Conservation (phyloP, 2,329 filamentous ascomycete genomes). For the Emergomyces orientalis region DNA sequence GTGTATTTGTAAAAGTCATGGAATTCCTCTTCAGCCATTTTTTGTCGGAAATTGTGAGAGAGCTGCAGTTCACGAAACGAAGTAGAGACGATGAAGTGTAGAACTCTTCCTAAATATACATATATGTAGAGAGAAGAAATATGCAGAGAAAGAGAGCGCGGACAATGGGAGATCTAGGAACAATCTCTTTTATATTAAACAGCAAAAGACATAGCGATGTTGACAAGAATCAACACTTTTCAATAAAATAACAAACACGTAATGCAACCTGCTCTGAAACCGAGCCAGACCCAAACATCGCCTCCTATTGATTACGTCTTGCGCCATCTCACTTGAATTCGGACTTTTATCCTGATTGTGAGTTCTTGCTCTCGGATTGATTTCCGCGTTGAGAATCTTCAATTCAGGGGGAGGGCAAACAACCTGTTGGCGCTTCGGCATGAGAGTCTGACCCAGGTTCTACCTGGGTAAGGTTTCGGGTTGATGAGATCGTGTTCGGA, state of each 20-base stretch:
- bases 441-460: too few species aligned
- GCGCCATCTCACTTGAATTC: neutral
- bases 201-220: neutral
- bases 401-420: too few species aligned
- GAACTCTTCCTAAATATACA: neutral
- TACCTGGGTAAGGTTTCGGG: too few species aligned
- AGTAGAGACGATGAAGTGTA: neutral
- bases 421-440: too few species aligned
- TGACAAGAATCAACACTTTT: neutral
- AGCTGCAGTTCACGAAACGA: constrained; percentile 6
- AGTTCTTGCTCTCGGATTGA: neutral
- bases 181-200: neutral
- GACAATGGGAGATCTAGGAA: neutral
- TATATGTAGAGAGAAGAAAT: too few species aligned
- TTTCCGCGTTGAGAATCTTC: neutral
- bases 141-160: neutral
- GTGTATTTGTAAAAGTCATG: constrained; percentile 28
- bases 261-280: neutral
- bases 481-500: constrained; percentile 3
- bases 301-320: neutral
- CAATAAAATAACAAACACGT: neutral
- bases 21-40: neutral
- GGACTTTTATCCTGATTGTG: neutral
- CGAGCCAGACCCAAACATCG: neutral
- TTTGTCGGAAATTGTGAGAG: constrained; percentile 8